Evolutionary conservation across 768 basidiomycete genomes (phyloP).

Genomic region (Xerocomus potaroensis): DNA sequence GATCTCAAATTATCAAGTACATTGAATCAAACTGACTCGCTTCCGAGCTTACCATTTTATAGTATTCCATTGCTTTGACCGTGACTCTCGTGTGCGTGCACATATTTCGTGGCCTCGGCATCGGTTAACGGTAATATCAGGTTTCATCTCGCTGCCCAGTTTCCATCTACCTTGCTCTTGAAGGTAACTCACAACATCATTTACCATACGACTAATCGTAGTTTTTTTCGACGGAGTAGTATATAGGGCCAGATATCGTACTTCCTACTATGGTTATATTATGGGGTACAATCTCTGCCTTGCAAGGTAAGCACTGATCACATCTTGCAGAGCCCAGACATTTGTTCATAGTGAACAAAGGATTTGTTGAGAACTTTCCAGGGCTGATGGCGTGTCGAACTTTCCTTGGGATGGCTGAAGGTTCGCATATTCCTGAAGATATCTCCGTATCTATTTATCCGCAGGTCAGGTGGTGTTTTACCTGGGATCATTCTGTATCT

Average conservation of each 20-base stretch:
- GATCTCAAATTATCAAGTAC: slow-evolving; percentile 25
- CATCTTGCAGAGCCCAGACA: not conserved
- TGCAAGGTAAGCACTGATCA: not conserved
- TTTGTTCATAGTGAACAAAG: not conserved
- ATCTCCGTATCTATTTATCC: too few species aligned
- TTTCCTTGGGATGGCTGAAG: too few species aligned
- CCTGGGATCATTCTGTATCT: too few species aligned
- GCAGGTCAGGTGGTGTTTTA: too few species aligned
- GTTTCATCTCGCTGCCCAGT: not conserved
- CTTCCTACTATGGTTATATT: not conserved
- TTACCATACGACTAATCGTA: not conserved
- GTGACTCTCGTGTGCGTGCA: not conserved
- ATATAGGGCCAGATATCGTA: not conserved
- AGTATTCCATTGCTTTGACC: not conserved
- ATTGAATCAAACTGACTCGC: not conserved
- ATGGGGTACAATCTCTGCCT: not conserved
- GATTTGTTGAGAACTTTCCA: not conserved
- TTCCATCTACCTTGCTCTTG: not conserved
- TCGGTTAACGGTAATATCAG: not conserved
- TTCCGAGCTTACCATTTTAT: not conserved
- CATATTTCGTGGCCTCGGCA: too few species aligned
- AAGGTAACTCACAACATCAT: not conserved
- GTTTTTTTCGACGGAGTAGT: not conserved
- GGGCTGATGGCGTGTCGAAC: not conserved
- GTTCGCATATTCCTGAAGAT: too few species aligned